A percentile compares a stretch with the other conserved stretches of the same genome.
Conservation (phyloP, 2,329 filamentous ascomycete species). For the Botrytis elliptica region DNA sequence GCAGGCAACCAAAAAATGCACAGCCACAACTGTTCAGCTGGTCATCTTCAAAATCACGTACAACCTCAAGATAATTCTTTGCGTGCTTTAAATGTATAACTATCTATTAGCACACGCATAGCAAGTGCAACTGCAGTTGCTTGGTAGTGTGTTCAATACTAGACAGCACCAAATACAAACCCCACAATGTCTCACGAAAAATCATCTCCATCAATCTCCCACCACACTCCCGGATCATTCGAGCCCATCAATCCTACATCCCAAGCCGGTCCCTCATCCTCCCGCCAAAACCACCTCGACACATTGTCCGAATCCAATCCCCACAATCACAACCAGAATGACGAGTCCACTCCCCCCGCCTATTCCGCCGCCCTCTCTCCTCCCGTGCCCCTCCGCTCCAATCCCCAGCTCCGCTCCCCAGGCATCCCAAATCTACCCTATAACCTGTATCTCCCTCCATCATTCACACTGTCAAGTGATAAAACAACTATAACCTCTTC, state of each 20-base stretch:
- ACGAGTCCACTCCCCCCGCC: conserved; percentile 33
- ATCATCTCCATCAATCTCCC: not conserved
- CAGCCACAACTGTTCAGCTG: not conserved
- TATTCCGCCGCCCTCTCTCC: conserved; percentile 32
- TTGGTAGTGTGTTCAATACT: not conserved
- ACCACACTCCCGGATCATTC: conserved; percentile 28
- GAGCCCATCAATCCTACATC: conserved; percentile 28
- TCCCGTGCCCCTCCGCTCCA: conserved; percentile 11
- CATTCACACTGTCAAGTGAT: conserved; percentile 53
- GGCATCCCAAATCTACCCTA: conserved; percentile 35
- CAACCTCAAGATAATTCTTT: not conserved
- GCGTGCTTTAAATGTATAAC: too few relatives aligned
- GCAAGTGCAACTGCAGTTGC: not conserved
- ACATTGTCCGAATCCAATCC: conserved; percentile 21
- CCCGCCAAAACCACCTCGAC: not conserved
- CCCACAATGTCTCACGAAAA: conserved; percentile 1
- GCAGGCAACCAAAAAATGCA: not conserved
- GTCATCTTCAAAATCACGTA: not conserved
- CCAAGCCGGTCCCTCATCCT: conserved; percentile 25
- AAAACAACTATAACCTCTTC: conserved; percentile 48
- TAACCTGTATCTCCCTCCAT: conserved; percentile 47
- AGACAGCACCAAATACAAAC: not conserved
- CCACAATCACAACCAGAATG: conserved; percentile 16
- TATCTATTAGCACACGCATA: not conserved
- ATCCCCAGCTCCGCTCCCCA: conserved; percentile 23